These are phyloP conservation scores for Myxozyma sirexii DNA, from an alignment of 805 yeast genomes.

Conservation along the genomic window DNA sequence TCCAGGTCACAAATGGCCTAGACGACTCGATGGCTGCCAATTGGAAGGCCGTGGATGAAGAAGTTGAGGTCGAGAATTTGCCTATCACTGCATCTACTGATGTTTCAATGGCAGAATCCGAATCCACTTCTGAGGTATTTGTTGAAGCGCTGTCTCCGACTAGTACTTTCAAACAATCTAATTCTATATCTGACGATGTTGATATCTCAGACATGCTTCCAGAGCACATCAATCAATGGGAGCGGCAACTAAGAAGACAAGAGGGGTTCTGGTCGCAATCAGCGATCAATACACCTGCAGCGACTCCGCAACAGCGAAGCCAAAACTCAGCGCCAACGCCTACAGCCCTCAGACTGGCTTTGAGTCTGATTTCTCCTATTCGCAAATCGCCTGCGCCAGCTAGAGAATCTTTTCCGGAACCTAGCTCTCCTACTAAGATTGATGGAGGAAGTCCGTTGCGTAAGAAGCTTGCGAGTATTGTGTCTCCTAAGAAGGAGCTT, in stretches of 20 bases:
- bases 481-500: not conserved
- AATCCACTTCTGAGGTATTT: not conserved
- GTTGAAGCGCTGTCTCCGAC: not conserved
- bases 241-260: conserved; percentile 13
- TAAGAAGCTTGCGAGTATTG: not conserved
- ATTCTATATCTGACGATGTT: not conserved
- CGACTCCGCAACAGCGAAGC: not conserved
- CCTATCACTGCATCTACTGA: not conserved
- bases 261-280: conserved; percentile 22
- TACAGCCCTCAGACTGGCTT: not conserved
- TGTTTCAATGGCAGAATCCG: not conserved
- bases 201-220: conserved; percentile 14
- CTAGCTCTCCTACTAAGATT: not conserved
- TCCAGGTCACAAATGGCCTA: not conserved
- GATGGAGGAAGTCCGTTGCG: not conserved
- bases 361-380: conserved; percentile 8
- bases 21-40: too few species aligned
- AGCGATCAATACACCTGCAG: conserved; percentile 2
- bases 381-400: not conserved
- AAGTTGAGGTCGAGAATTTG: not conserved
- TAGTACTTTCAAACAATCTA: not conserved
- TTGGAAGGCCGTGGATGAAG: not conserved
- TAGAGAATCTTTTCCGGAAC: not conserved
- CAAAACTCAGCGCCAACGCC: not conserved
- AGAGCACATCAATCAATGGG: conserved; percentile 24